Conservation (phyloP, 2,329 filamentous ascomycete genomes). For the Westerdykella aurantiaca region DNA sequence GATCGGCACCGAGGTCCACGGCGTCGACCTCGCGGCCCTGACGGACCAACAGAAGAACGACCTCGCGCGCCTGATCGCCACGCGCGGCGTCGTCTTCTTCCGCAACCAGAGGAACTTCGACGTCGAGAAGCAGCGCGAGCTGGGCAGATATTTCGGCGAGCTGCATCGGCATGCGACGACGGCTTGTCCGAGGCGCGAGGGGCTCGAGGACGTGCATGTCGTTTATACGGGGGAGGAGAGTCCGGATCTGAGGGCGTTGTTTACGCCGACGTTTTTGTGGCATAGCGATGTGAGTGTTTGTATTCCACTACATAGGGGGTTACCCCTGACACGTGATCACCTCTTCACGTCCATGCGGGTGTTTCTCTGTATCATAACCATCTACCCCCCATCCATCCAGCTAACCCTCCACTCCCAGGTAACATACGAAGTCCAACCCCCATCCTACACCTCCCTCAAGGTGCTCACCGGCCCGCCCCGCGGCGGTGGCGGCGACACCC, state of each 20-base stretch:
- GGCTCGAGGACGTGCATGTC: slow-evolving; percentile 53
- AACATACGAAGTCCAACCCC: slow-evolving; percentile 54
- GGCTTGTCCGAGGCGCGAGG: slow-evolving; percentile 44
- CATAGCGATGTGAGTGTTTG: slow-evolving; percentile 47
- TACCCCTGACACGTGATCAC: background rate
- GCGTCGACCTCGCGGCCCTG: slow-evolving; percentile 47
- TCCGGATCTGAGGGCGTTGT: slow-evolving; percentile 50
- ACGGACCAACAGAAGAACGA: slow-evolving; percentile 51
- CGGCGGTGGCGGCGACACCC: slow-evolving; percentile 53
- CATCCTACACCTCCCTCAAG: slow-evolving; percentile 53
- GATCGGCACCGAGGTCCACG: slow-evolving; percentile 51
- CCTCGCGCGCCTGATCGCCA: slow-evolving; percentile 49
- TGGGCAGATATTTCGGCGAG: slow-evolving; percentile 50
- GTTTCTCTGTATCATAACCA: too few relatives aligned
- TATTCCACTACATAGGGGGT: background rate
- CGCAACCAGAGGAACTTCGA: slow-evolving; percentile 50
- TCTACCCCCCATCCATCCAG: too few relatives aligned
- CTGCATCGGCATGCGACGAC: slow-evolving; percentile 54
- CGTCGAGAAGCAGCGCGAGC: slow-evolving; percentile 49
- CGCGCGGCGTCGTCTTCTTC: slow-evolving; percentile 55
- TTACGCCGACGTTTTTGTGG: slow-evolving; percentile 52
- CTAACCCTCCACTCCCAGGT: slow-evolving; percentile 35
- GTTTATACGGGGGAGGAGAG: slow-evolving; percentile 51
- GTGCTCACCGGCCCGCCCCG: slow-evolving; percentile 49
- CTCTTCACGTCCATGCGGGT: background rate